A percentile compares a stretch with the other conserved stretches of the same genome.
Evolutionary conservation across 306 rosid genomes (phyloP).

Genomic region (Dicorynia guianensis): DNA sequence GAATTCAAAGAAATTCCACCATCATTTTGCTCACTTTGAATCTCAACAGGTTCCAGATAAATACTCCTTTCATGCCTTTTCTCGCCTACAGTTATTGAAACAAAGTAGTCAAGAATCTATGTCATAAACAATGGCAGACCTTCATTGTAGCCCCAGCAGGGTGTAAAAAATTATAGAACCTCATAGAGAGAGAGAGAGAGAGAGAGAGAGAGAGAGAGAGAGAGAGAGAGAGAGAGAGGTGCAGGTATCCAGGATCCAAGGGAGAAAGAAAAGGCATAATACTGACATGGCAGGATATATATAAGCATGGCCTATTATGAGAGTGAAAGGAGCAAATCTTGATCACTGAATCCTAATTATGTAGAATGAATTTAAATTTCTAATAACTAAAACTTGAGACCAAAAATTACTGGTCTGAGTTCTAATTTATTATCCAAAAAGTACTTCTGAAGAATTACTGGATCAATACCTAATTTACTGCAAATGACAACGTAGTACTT

Average conservation of each 20-base stretch:
- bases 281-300: no score
- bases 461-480: no score
- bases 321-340: no score
- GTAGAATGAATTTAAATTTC: conserved; percentile 24
- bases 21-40: conserved; percentile 48
- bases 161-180: no score
- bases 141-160: no score
- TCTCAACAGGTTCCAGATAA: conserved; percentile 52
- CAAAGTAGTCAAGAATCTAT: conserved; percentile 31
- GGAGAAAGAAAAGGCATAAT: no score
- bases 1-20: conserved; percentile 48
- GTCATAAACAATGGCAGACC: neutral
- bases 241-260: no score
- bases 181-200: no score
- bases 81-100: conserved; percentile 50
- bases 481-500: conserved; percentile 4
- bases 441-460: no score
- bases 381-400: conserved; percentile 30
- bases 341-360: neutral
- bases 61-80: conserved; percentile 49
- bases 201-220: no score
- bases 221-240: no score
- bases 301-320: no score
- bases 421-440: conserved; percentile 23
- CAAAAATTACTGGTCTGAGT: conserved; percentile 25